Base-by-base conservation (phyloP, 2,329 filamentous ascomycete species). In the Ceratocystiopsis minuta region DNA sequence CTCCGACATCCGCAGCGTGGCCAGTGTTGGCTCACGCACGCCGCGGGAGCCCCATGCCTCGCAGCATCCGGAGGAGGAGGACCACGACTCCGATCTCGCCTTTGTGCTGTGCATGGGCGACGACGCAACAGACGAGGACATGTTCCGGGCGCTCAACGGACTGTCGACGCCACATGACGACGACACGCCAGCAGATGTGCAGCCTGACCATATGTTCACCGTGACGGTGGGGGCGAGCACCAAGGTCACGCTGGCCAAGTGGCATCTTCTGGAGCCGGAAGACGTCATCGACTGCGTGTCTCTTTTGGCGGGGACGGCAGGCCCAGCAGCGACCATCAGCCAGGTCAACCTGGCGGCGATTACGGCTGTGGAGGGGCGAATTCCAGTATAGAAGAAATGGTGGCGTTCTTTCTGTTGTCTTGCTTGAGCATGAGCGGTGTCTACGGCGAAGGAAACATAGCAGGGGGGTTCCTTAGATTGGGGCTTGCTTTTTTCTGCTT, bases 41-140 rank as follows among this genome's bases (percentile, higher is more conserved):
- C 38, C 37, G n/a, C 17, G 24, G 40, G 45, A n/a, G 36, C 31
- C 36, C 4, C 34, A 33, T 14, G 33, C 20, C 7, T 6, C 24
- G 24, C 24, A 28, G 24, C 2, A 15, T 15, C 13, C 16, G 42
- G 17, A 34, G 54, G 4, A 61, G 18, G 18, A 24, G 2, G 4
- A 65, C 60, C 39, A 53, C 6, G 54, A 54, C 6, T 60, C 75
- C 40, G 70, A 72, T 41, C 72, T 87, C 0, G 85, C 88, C 51
- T 95, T 96, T 54, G 77, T 92, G 12, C 68, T 96, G 40, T 98
- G 90, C 59, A 64, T 87, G 46, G 90, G 90, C 36, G 90, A 98
- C 58, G 90, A 98, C 55, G 92, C 90, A 52, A 98, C 90, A 6
- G 90, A 98, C 56, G 90, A 98, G 69, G 88, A 93, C 78, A 78